phyloP scores from a whole-genome alignment of 2,329 filamentous ascomycete genomes.

The Ciborinia camelliae region DNA sequence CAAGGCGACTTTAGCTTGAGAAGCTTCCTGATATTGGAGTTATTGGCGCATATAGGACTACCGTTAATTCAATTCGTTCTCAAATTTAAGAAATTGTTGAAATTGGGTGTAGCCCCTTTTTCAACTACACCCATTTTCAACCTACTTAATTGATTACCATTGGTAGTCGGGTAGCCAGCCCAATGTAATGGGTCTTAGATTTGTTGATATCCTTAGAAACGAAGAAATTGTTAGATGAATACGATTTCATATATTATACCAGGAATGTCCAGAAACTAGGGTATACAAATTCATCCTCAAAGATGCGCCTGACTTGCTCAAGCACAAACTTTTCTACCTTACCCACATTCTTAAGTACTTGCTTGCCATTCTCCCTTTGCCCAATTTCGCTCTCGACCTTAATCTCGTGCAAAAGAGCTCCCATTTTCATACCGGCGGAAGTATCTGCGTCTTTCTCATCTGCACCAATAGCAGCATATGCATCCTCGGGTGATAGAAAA shows the following conservation, averaged over 20 bases:
- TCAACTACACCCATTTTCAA: not conserved
- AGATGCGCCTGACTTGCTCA: slow-evolving; percentile 93
- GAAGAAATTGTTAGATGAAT: not conserved
- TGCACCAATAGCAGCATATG: slow-evolving; percentile 61
- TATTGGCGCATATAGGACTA: no score
- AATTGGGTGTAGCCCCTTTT: no score
- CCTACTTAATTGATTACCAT: not conserved
- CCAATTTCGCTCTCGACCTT: slow-evolving; percentile 97
- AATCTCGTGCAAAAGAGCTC: slow-evolving; percentile 85
- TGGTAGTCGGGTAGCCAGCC: not conserved
- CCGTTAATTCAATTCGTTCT: not conserved
- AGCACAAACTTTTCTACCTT: slow-evolving; percentile 98
- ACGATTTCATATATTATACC: slow-evolving; percentile 49
- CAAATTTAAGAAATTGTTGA: not conserved
- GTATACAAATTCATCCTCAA: slow-evolving; percentile 98
- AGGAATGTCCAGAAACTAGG: slow-evolving; percentile 98
- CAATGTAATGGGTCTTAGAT: not conserved
- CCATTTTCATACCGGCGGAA: slow-evolving; percentile 49
- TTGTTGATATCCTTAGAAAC: not conserved
- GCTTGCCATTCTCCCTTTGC: slow-evolving; percentile 83
- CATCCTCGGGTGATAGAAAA: slow-evolving; percentile 90
- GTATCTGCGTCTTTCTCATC: slow-evolving; percentile 27
- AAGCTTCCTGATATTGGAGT: not conserved
- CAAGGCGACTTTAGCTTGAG: slow-evolving; percentile 50
- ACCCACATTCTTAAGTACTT: slow-evolving; percentile 95